Evolutionary conservation across 352 stramenopile genomes (phyloP).

Genomic region (Phytophthora fragariaefolia): DNA sequence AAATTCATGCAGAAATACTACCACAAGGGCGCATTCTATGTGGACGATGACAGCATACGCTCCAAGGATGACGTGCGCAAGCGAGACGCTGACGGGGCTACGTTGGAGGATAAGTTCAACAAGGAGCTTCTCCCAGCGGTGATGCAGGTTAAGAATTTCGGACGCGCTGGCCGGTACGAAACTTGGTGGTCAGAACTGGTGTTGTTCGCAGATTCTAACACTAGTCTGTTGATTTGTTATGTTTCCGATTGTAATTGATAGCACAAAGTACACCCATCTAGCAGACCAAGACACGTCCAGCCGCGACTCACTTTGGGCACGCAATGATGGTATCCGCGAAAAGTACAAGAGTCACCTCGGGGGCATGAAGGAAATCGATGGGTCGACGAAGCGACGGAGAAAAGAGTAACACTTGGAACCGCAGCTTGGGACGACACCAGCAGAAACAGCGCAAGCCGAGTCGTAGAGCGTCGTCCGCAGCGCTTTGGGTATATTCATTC

Average conservation of each 20-base stretch:
- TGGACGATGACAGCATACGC: slow-evolving; percentile 93
- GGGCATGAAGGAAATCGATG: slow-evolving; percentile 76
- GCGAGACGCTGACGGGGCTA: slow-evolving; percentile 90
- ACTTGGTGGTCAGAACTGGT: slow-evolving; percentile 14
- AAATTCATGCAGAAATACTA: slow-evolving; percentile 99
- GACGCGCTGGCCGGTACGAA: slow-evolving; percentile 90
- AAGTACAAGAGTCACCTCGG: slow-evolving; percentile 81
- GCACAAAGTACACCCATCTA: slow-evolving; percentile 98
- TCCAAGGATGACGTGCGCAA: slow-evolving; percentile 92
- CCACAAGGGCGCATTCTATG: slow-evolving; percentile 98
- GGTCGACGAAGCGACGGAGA: slow-evolving; percentile 61
- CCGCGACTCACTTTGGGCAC: slow-evolving; percentile 80
- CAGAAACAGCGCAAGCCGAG: slow-evolving; percentile 50
- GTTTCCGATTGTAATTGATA: slow-evolving; percentile 36
- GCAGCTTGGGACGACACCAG: slow-evolving; percentile 39
- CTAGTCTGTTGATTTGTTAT: slow-evolving; percentile 18
- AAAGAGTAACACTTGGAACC: slow-evolving; percentile 61
- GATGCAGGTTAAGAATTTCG: slow-evolving; percentile 99
- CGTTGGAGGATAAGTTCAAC: slow-evolving; percentile 94
- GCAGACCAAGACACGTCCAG: slow-evolving; percentile 96
- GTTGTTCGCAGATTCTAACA: slow-evolving; percentile 13
- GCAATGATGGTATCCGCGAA: slow-evolving; percentile 82
- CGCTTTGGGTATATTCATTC: slow-evolving; percentile 55
- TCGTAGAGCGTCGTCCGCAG: slow-evolving; percentile 43
- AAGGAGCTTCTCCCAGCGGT: slow-evolving; percentile 94